phyloP scores from a whole-genome alignment of 2,329 filamentous ascomycete species.

The Incumbomyces lentus region DNA sequence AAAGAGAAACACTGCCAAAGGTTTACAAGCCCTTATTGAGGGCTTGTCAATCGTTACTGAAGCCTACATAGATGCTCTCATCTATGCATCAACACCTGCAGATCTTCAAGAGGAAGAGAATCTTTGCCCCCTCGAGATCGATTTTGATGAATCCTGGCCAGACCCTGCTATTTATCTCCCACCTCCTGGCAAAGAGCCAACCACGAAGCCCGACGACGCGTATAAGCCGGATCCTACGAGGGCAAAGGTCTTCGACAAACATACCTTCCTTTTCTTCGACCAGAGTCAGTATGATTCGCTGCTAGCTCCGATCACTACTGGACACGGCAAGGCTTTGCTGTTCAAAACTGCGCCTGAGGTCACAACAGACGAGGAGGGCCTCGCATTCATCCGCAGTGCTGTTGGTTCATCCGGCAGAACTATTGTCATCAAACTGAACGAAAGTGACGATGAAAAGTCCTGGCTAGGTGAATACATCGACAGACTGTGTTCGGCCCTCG shows the following conservation, averaged over 20 bases:
- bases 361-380: slow-evolving; percentile 64
- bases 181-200: slow-evolving; percentile 63
- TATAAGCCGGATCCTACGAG: slow-evolving; percentile 62
- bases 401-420: slow-evolving; percentile 63
- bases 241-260: slow-evolving; percentile 67
- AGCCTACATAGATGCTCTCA: slow-evolving; percentile 62
- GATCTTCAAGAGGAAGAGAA: slow-evolving; percentile 42
- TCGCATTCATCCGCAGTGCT: slow-evolving; percentile 62
- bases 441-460: slow-evolving; percentile 45
- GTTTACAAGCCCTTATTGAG: slow-evolving; percentile 75
- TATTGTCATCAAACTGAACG: slow-evolving; percentile 64
- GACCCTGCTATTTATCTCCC: slow-evolving; percentile 62
- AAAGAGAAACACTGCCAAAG: slow-evolving; percentile 82
- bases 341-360: slow-evolving; percentile 50
- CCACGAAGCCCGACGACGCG: slow-evolving; percentile 54
- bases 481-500: slow-evolving; percentile 58
- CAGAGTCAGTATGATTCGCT: slow-evolving; percentile 65
- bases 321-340: slow-evolving; percentile 70
- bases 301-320: slow-evolving; percentile 62
- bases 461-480: slow-evolving; percentile 65
- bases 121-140: slow-evolving; percentile 56
- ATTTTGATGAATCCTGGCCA: slow-evolving; percentile 75
- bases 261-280: slow-evolving; percentile 81
- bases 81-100: slow-evolving; percentile 45
- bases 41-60: slow-evolving; percentile 65